phyloP scores from a whole-genome alignment of 2,329 filamentous ascomycete species.

The Colletotrichum ledebouriae region DNA sequence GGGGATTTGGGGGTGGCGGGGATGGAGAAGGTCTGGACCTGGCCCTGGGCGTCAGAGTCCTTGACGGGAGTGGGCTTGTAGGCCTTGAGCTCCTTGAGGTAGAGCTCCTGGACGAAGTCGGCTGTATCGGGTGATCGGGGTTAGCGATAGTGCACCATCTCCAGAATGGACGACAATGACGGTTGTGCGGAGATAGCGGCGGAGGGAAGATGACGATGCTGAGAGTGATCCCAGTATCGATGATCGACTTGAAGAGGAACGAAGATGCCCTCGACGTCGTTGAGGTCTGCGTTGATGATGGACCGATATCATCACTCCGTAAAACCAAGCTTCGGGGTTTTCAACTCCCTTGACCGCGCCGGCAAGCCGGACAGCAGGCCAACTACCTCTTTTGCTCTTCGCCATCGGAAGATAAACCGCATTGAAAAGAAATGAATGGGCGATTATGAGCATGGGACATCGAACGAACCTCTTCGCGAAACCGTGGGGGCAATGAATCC shows the following conservation, averaged over 20 bases:
- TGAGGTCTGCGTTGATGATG: conserved; percentile 3
- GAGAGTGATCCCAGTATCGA: background rate
- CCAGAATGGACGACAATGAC: conserved; percentile 3
- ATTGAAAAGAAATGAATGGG: no score
- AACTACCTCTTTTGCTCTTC: background rate
- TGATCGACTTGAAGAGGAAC: background rate
- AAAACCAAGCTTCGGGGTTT: conserved; percentile 35
- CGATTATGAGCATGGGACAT: background rate
- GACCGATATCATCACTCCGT: conserved; percentile 28
- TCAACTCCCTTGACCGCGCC: conserved; percentile 35
- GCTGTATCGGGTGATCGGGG: conserved; percentile 64
- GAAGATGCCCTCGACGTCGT: background rate
- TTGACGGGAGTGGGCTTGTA: conserved; percentile 92
- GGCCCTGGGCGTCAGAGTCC: conserved; percentile 87
- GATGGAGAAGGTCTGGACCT: conserved; percentile 87
- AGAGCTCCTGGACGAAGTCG: conserved; percentile 98
- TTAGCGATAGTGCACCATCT: conserved; percentile 9
- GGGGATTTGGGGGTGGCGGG: conserved; percentile 89
- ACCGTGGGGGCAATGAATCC: conserved; percentile 72
- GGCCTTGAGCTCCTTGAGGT: conserved; percentile 94
- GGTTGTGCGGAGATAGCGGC: background rate
- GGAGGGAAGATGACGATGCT: background rate
- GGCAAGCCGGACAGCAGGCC: conserved; percentile 26
- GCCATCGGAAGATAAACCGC: no score
- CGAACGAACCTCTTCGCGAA: conserved; percentile 70